phyloP scores from a whole-genome alignment of 805 yeast genomes.

The Pichia phayaonensis region DNA sequence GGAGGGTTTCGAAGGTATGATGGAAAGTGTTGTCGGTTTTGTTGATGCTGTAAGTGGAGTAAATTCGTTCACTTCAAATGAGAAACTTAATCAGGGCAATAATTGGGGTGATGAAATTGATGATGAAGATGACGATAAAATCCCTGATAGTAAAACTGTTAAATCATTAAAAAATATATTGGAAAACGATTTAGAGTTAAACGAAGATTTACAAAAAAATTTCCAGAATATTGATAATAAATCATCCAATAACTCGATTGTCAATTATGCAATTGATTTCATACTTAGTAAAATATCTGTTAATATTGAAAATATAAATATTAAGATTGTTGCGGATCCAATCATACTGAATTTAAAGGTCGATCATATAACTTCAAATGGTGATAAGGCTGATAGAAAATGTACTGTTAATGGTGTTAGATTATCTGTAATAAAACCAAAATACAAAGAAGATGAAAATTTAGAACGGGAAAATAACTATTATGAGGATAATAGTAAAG shows the following conservation, averaged over 20 bases:
- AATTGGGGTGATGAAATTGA: slow-evolving; percentile 23
- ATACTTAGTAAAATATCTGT: slow-evolving; percentile 56
- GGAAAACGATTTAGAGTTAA: not conserved
- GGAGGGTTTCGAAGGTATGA: slow-evolving; percentile 58
- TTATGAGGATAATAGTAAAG: slow-evolving; percentile 1
- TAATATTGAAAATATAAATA: slow-evolving; percentile 36
- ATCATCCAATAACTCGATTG: slow-evolving; percentile 4
- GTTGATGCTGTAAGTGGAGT: slow-evolving; percentile 32
- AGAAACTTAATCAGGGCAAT: not conserved
- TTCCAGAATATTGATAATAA: slow-evolving; percentile 13
- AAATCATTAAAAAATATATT: slow-evolving; percentile 2
- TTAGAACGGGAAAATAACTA: slow-evolving; percentile 3
- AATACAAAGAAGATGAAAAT: slow-evolving; percentile 20
- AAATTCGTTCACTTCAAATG: slow-evolving; percentile 1
- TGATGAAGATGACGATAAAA: slow-evolving; percentile 6
- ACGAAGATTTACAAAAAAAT: slow-evolving; percentile 1
- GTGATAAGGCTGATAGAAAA: slow-evolving; percentile 41
- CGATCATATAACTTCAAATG: slow-evolving; percentile 28
- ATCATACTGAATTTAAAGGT: slow-evolving; percentile 29
- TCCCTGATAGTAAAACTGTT: not conserved
- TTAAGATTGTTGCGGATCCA: slow-evolving; percentile 44
- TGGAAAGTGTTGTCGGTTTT: slow-evolving; percentile 44
- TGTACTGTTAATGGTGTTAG: slow-evolving; percentile 34
- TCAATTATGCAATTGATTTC: slow-evolving; percentile 52
- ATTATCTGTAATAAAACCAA: slow-evolving; percentile 35